A percentile compares a stretch with the other conserved stretches of the same genome.
phyloP scores from a whole-genome alignment of 2,329 filamentous ascomycete genomes.

The Nemania abortiva region DNA sequence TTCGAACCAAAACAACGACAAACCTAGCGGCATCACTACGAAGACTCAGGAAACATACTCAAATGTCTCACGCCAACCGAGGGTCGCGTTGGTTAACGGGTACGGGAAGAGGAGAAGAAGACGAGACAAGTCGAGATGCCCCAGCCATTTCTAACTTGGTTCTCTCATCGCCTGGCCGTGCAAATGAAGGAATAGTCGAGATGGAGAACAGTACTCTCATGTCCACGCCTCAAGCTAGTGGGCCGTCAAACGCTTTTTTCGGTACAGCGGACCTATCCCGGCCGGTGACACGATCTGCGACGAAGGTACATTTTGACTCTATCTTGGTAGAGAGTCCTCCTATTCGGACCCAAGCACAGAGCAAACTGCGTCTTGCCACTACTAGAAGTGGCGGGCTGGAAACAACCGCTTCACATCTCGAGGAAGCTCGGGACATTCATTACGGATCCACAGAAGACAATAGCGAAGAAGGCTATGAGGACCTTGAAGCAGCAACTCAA shows the following conservation, averaged over 20 bases:
- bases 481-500: background rate
- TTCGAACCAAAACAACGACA: background rate
- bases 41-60: constrained; percentile 1
- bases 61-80: constrained; percentile 21
- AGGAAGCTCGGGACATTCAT: constrained; percentile 41
- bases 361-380: constrained; percentile 33
- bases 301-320: constrained; percentile 28
- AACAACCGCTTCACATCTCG: constrained; percentile 36
- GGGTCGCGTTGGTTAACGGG: background rate
- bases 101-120: background rate
- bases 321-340: constrained; percentile 24
- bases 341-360: constrained; percentile 27
- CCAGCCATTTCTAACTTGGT: background rate
- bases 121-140: background rate
- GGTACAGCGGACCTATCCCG: constrained; percentile 24
- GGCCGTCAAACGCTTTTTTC: constrained; percentile 10
- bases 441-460: constrained; percentile 27
- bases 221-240: constrained; percentile 30
- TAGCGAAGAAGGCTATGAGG: constrained; percentile 5
- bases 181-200: background rate
- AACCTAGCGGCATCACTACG: background rate
- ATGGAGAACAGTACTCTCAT: constrained; percentile 14
- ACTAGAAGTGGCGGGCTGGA: constrained; percentile 12
- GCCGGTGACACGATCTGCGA: constrained; percentile 27
- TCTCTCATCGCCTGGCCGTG: background rate